phyloP scores from a whole-genome alignment of 208 protist species.

The Trichomonas vaginalis region DNA sequence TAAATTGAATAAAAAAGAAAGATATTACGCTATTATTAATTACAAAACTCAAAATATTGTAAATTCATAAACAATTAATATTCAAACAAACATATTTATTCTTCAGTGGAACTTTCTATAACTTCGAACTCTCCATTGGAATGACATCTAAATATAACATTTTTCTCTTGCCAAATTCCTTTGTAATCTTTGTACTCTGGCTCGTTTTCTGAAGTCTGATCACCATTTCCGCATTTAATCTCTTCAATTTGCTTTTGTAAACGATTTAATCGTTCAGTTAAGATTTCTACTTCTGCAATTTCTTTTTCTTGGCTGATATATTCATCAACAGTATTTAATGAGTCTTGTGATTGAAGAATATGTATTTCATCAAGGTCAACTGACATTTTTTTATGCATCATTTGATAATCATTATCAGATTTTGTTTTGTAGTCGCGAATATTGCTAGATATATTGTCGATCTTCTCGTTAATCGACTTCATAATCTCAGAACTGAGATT shows the following conservation, averaged over 20 bases:
- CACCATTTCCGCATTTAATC: background rate
- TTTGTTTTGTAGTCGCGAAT: background rate
- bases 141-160: background rate
- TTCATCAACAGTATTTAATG: background rate
- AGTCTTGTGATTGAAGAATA: background rate
- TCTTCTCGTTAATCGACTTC: background rate
- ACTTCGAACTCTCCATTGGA: background rate
- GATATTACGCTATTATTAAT: no score
- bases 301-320: background rate
- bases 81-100: background rate
- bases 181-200: background rate
- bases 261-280: background rate
- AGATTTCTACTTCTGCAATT: background rate
- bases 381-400: background rate
- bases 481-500: background rate
- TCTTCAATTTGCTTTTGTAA: background rate
- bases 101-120: background rate
- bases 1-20: no score
- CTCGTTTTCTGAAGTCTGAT: background rate
- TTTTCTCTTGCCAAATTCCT: background rate
- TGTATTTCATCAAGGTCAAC: background rate
- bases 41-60: no score
- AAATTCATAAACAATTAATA: background rate
- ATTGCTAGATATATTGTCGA: background rate
- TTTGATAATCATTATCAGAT: background rate